Base-by-base conservation (phyloP, 345 rosid genomes). In the Syzygium aromaticum region DNA sequence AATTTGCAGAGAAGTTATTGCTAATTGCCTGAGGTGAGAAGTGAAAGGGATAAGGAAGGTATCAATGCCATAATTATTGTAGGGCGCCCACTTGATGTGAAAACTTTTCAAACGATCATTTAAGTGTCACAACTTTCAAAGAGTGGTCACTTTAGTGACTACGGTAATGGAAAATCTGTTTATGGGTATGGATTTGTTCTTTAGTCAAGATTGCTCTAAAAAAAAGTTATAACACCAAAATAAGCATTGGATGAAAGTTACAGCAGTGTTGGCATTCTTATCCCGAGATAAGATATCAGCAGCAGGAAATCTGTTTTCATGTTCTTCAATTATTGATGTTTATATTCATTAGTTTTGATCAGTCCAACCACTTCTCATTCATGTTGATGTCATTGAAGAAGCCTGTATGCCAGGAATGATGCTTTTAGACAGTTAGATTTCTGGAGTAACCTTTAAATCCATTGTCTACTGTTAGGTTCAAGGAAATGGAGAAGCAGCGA, bases 401-500 rank as follows among this genome's bases (percentile, higher is more conserved):
- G 13, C 30, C 6, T 43, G 17, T 7, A 17, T 61, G 8, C 33
- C 33, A n/a, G 15, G 14, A 13, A n/a, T 13, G 38, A 61, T n/a
- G 33, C 73, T 27, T 1, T 61, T 61, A 61, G 73, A 61, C 33
- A 13, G n/a, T n/a, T 27, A 61, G 73, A 61, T 61, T n/a, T 17
- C 52, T 80, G 17, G 27, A 49, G 22, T 84, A 5, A 16, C 22
- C 14, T 3, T 33, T 54, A 23, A 53, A 40, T 43, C 54, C 14
- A 27, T 63, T 67, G 15, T 11, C 54, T 25, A 46, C 54, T 86
- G 73, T 7, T 49, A 92, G 93, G 87, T 90, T 56, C 92, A 90
- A 89, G 92, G 91, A 56, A 92, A 91, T 19, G 93, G 93, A 61
- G 91, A 89, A 87, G 92, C 91, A 53, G 93, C 89, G 59, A 92